A percentile compares a stretch with the other conserved stretches of the same genome.
These are phyloP conservation scores for Articulospora tetracladia DNA, from an alignment of 495 filamentous ascomycete species.

Conservation along the genomic window DNA sequence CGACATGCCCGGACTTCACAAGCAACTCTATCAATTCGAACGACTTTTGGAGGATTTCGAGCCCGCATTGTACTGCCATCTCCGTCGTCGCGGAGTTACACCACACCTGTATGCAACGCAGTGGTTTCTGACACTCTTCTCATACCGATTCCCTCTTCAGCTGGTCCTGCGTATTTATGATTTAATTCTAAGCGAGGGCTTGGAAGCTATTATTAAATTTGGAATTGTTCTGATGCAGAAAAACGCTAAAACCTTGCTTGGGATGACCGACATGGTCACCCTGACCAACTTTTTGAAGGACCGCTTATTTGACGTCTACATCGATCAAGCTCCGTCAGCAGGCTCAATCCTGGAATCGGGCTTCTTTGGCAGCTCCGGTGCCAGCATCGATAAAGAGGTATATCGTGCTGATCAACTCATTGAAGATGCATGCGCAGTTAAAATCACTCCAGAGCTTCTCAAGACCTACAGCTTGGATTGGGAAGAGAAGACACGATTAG, in stretches of 20 bases:
- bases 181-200: conserved; percentile 89
- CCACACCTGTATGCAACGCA: conserved; percentile 96
- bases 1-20: conserved; percentile 95
- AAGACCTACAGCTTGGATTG: conserved; percentile 80
- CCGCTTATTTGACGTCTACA: conserved; percentile 91
- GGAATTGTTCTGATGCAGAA: conserved; percentile 94
- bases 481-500: conserved; percentile 77
- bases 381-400: conserved; percentile 84
- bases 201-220: conserved; percentile 90
- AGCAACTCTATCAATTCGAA: conserved; percentile 92
- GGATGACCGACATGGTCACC: conserved; percentile 83
- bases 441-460: conserved; percentile 76
- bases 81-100: conserved; percentile 80
- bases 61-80: conserved; percentile 91
- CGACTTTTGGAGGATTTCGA: conserved; percentile 91
- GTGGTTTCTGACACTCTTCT: conserved; percentile 99
- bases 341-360: conserved; percentile 89
- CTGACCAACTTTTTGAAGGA: conserved; percentile 91
- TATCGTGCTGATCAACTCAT: conserved; percentile 93
- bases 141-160: conserved; percentile 95
- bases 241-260: conserved; percentile 73
- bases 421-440: conserved; percentile 87
- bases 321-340: conserved; percentile 84
- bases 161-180: conserved; percentile 96
- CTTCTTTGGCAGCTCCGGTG: conserved; percentile 89